Base-by-base conservation (phyloP, 306 rosid species). In the Parietaria judaica region DNA sequence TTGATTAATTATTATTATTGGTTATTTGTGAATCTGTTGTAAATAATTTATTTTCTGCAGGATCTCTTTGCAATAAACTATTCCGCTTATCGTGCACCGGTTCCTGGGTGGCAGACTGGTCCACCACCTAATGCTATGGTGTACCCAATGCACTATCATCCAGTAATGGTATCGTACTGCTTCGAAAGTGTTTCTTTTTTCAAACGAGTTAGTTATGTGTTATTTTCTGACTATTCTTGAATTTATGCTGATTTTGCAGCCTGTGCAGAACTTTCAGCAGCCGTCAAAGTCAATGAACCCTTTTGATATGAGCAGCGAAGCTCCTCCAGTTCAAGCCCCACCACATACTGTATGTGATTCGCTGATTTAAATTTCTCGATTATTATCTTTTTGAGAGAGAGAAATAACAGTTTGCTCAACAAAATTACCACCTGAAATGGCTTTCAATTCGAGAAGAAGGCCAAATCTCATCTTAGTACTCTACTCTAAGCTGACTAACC, bases 21-120 rank as follows among this genome's bases (percentile, higher is more conserved):
- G 8, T 14, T 47, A 34, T 57, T 39, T 37, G 37, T 14, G 5
- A 14, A 39, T 41, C 47, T 49, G 35, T 14, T 68, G 14, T 49
- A 49, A 47, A 58, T 60, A 15, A 63, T 73, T 71, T 71, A 70
- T 60, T 72, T 13, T 50, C 66, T 77, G 76, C 82, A 94, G 97
- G 90, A 88, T 71, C 76, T 88, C 65, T 92, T 92, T 50, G 57
- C 90, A 35, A 36, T 75, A 49, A 80, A 56, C 62, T 84, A 80
- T 76, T 14, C 88, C 54, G 51, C 85, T 67, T 86, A 16, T 66
- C 84, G 79, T 60, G 80, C 90, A 36, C 72, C 84, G 35, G 83
- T 73, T 73, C 79, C 72, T 4, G 89, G 86, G 69, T 94, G 99
- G 99, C 95, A 84, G 66, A 66, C 75, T 76, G 87, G 92, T 61